Evolutionary conservation across 495 filamentous ascomycete genomes (phyloP), one percentile per base, ranked within the genome.

Genomic region (Podospora didyma): DNA sequence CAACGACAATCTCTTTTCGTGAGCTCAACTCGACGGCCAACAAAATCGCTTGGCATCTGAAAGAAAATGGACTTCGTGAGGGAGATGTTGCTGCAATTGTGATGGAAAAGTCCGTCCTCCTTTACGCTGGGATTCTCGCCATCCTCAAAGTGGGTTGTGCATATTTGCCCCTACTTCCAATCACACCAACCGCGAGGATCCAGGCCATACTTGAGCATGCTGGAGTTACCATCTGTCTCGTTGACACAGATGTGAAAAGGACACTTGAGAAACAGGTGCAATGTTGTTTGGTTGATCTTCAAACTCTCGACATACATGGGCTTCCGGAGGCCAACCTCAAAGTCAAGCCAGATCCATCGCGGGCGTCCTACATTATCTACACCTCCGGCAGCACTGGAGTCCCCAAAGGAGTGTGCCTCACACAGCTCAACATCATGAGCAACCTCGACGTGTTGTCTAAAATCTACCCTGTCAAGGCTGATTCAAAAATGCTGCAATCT

Each of bases 101-200:
- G 21, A 84, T 92, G 79, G 81, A 89, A 22, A 90, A 89, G 59
- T 87, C 82, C 0, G 58, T 84, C 2, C 69, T 85, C 6, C 70
- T 89, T 0, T 93, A 92, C 64, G 73, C 83, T 21, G 76, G 84
- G 0, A 86, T 93, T 22, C 73, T 95, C 21, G 90, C 85, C 0
- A 78, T 87, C 17, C 63, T 89, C 3, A 92, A 93, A 56, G 70
- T 80, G 12, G 89, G 89, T 9, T 85, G 83, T 52, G 89, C 85
- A 28, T 90, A 93, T 66, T 67, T 93, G 45, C 87, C 88, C 0
- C 70, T 94, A 14, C 75, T 84, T 1, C 82, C 87, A 11, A 80
- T 75, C n/a, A 84, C 83, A 0, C 87, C 89, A 2, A 22, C 56
- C 0, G 71, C 82, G 23, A 74, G 85, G 37, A 71, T 86, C 12